Evolutionary conservation across 331 rosid genomes (phyloP).

Genomic region (Malus hybrid): DNA sequence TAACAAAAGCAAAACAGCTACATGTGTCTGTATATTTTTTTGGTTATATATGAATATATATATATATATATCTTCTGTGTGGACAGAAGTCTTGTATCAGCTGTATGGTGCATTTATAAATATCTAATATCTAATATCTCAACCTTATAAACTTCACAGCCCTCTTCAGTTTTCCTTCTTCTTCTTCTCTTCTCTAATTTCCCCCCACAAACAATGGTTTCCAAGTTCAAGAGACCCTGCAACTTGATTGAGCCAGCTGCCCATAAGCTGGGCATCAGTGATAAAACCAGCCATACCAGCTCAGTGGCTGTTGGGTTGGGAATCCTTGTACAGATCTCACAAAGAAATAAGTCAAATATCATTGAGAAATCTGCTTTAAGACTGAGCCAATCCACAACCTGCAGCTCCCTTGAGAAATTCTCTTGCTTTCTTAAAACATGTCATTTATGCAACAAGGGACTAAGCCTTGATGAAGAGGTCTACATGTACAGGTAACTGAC

Average conservation of each 20-base stretch:
- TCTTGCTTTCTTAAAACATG: constrained; percentile 62
- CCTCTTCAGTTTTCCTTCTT: constrained; percentile 5
- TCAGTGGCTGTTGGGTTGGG: constrained; percentile 47
- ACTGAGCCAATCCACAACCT: not conserved
- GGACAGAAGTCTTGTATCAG: not conserved
- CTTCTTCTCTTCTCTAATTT: not conserved
- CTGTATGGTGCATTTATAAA: constrained; percentile 21
- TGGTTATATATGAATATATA: not conserved
- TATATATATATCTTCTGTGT: not conserved
- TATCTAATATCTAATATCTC: constrained; percentile 27
- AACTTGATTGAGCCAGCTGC: not conserved
- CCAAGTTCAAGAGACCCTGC: constrained; percentile 29
- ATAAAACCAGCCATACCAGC: not conserved
- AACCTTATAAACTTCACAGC: not conserved
- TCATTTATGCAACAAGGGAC: constrained; percentile 55
- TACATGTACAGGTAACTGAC: constrained; percentile 78
- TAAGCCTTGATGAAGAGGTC: constrained; percentile 70
- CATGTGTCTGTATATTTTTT: not conserved
- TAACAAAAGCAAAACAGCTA: not conserved
- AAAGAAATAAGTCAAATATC: constrained; percentile 31
- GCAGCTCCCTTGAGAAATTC: constrained; percentile 11
- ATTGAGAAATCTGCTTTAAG: constrained; percentile 51
- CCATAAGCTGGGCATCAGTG: not conserved
- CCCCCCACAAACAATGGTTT: constrained; percentile 12
- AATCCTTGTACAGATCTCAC: constrained; percentile 43